These are phyloP conservation scores for Fusarium sp. DNA, from an alignment of 2,329 filamentous ascomycete species.

Conservation along the genomic window DNA sequence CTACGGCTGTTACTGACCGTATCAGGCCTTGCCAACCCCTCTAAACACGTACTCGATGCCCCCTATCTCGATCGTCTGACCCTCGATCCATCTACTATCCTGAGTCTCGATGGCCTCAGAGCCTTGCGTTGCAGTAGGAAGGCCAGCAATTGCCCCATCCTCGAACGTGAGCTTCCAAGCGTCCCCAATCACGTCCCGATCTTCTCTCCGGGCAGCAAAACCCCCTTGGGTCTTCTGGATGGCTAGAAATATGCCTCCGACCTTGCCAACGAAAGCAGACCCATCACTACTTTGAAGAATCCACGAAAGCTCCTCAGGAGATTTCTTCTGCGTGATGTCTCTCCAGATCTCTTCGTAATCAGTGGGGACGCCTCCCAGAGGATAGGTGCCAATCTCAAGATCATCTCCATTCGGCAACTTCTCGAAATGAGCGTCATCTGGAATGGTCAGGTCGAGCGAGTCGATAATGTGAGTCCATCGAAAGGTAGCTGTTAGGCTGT, in stretches of 20 bases:
- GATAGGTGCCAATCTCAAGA: conserved; percentile 34
- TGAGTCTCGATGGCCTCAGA: not conserved
- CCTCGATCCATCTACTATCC: not conserved
- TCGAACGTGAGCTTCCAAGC: conserved; percentile 1
- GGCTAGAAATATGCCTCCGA: conserved; percentile 33
- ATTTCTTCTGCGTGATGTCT: conserved; percentile 27
- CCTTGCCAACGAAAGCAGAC: conserved; percentile 31
- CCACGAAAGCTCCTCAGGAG: conserved; percentile 25
- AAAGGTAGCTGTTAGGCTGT: conserved; percentile 28
- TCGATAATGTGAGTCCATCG: conserved; percentile 43
- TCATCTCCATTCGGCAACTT: conserved; percentile 39
- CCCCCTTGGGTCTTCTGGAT: conserved; percentile 13
- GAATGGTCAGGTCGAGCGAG: conserved; percentile 28
- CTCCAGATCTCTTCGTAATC: conserved; percentile 41
- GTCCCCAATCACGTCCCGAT: not conserved
- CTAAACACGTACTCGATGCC: not conserved
- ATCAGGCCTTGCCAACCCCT: not conserved
- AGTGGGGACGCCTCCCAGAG: conserved; percentile 23
- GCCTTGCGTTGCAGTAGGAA: not conserved
- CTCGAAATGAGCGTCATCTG: conserved; percentile 39
- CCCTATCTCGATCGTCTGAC: not conserved
- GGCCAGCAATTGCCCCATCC: not conserved
- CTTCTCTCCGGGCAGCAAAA: conserved; percentile 4
- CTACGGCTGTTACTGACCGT: not conserved
- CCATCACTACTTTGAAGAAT: conserved; percentile 36